Evolutionary conservation across 2,329 filamentous ascomycete species (phyloP).

Genomic region (Colletotrichum cereale): DNA sequence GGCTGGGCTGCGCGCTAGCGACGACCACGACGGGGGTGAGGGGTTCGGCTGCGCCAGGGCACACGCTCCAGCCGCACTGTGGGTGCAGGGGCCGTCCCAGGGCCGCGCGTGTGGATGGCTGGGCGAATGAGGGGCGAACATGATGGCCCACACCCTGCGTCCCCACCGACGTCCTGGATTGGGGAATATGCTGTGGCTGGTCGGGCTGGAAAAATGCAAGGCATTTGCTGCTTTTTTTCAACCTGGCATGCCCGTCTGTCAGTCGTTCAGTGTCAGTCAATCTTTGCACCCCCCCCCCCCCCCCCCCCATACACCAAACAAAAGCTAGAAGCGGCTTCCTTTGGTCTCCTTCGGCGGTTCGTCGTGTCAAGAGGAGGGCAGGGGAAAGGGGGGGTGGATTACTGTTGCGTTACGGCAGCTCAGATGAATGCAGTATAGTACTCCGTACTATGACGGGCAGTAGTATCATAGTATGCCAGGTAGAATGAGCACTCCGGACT

Average conservation of each 20-base stretch:
- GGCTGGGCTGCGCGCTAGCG: slow-evolving; percentile 10
- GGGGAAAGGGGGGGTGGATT: neutral
- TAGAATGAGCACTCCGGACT: too few species aligned
- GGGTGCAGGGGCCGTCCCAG: slow-evolving; percentile 35
- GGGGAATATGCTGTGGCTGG: slow-evolving; percentile 39
- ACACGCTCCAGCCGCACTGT: slow-evolving; percentile 21
- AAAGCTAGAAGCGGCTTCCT: slow-evolving; percentile 20
- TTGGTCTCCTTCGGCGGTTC: neutral
- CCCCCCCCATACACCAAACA: slow-evolving; percentile 21
- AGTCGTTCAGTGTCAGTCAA: neutral
- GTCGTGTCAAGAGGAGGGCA: slow-evolving; percentile 6
- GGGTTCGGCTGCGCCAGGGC: slow-evolving; percentile 19
- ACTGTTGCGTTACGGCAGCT: slow-evolving; percentile 1
- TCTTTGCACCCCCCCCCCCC: too few species aligned
- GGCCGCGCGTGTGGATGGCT: slow-evolving; percentile 41
- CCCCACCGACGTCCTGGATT: slow-evolving; percentile 22
- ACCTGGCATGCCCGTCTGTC: neutral
- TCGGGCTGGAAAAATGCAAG: slow-evolving; percentile 26
- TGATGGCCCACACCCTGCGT: neutral
- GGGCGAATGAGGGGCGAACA: slow-evolving; percentile 34
- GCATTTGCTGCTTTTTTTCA: neutral
- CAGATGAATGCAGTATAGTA: slow-evolving; percentile 1
- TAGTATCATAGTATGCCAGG: neutral
- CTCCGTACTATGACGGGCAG: neutral
- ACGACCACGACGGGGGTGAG: slow-evolving; percentile 1